Conservation (phyloP, 768 basidiomycete genomes). For the Boletus vinaceobasis region DNA sequence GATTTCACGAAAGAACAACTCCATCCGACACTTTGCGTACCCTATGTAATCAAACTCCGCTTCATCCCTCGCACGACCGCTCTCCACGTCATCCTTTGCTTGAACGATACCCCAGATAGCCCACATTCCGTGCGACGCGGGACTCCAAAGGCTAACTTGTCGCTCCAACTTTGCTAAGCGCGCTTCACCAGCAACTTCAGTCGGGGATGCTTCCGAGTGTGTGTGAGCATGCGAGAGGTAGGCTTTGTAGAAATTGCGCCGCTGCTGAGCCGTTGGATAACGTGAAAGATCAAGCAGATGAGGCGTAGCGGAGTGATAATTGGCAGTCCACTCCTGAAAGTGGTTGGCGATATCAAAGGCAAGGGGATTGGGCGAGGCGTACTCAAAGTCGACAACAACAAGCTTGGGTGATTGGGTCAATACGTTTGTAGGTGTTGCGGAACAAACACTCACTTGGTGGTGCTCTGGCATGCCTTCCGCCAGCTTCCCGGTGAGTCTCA, state of each 20-base stretch:
- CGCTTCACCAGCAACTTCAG: conserved; percentile 33
- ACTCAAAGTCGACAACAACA: conserved; percentile 97
- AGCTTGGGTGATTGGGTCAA: conserved; percentile 51
- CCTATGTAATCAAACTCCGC: conserved; percentile 89
- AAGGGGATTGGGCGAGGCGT: conserved; percentile 87
- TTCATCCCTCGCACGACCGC: conserved; percentile 40
- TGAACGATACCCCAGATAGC: conserved; percentile 93
- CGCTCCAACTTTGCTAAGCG: conserved; percentile 61
- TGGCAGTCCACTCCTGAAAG: conserved; percentile 95
- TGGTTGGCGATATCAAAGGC: conserved; percentile 97
- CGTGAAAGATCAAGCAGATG: conserved; percentile 58
- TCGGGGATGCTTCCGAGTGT: conserved; percentile 17
- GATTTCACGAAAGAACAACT: conserved; percentile 57
- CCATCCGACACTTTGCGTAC: conserved; percentile 71
- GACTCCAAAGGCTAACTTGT: conserved; percentile 85
- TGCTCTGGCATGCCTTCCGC: conserved; percentile 65
- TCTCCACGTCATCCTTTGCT: conserved; percentile 71
- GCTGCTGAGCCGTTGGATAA: conserved; percentile 73
- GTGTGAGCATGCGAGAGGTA: conserved; percentile 63
- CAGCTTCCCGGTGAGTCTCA: conserved; percentile 56
- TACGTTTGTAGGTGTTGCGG: background rate
- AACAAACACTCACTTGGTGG: conserved; percentile 55
- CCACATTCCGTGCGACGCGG: conserved; percentile 90
- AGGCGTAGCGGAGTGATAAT: conserved; percentile 74
- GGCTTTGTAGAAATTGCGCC: conserved; percentile 79